Conservation (phyloP, 345 rosid species). For the Eucalyptus pauciflora region DNA sequence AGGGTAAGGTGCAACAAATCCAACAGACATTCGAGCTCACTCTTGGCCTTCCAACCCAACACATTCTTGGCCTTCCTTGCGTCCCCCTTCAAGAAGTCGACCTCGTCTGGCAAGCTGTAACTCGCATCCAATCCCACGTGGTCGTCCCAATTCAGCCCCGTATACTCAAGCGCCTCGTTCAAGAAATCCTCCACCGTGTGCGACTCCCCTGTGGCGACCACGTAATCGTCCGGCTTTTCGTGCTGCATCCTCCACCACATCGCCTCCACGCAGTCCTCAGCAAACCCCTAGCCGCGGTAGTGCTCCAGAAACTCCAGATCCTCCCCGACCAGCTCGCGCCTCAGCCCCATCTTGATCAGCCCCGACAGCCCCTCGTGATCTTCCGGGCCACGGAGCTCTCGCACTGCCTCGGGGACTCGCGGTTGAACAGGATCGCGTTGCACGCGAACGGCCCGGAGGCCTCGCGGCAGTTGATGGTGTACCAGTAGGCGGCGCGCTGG, state of each 20-base stretch:
- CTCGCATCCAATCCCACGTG: slow-evolving; percentile 36
- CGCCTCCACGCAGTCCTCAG: slow-evolving; percentile 88
- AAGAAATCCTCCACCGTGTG: slow-evolving; percentile 83
- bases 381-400: too few relatives aligned
- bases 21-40: too few relatives aligned
- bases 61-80: slow-evolving; percentile 29
- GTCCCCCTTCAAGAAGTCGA: slow-evolving; percentile 9
- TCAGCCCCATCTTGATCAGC: slow-evolving; percentile 59
- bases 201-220: slow-evolving; percentile 82
- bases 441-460: slow-evolving; percentile 77
- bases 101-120: slow-evolving; percentile 8
- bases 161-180: slow-evolving; percentile 57
- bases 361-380: too few relatives aligned
- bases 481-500: slow-evolving; percentile 88
- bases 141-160: slow-evolving; percentile 36
- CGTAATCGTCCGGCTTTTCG: slow-evolving; percentile 81
- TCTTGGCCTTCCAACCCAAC: slow-evolving; percentile 58
- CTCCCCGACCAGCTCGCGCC: slow-evolving; percentile 60
- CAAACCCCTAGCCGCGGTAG: slow-evolving; percentile 81
- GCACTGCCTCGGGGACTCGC: slow-evolving; percentile 54
- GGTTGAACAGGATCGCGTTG: slow-evolving; percentile 80
- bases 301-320: slow-evolving; percentile 46
- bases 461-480: slow-evolving; percentile 79
- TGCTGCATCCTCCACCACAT: slow-evolving; percentile 99
- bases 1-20: too few relatives aligned